A percentile compares a stretch with the other conserved stretches of the same genome.
Conservation (phyloP, 1,284 basidiomycete species). For the Polyporus tsugae region DNA sequence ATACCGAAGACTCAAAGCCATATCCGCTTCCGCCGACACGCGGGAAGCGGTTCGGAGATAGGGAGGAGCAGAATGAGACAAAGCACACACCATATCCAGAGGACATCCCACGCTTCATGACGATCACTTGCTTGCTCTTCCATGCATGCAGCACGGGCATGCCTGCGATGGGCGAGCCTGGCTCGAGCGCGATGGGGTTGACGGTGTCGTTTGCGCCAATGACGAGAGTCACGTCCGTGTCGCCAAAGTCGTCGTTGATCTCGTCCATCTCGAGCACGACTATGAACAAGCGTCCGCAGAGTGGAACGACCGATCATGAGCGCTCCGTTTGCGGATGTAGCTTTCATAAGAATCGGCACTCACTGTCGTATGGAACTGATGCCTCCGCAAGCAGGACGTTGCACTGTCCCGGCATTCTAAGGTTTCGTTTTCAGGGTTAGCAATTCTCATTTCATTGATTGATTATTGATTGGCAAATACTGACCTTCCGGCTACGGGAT, state of each 20-base stretch:
- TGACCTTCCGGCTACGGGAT: slow-evolving; percentile 50
- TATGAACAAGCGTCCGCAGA: slow-evolving; percentile 37
- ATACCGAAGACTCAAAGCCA: neutral
- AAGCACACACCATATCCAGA: slow-evolving; percentile 74
- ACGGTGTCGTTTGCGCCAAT: slow-evolving; percentile 93
- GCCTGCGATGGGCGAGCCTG: slow-evolving; percentile 85
- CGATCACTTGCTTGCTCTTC: slow-evolving; percentile 90
- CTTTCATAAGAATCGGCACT: slow-evolving; percentile 40
- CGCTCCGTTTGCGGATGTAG: slow-evolving; percentile 6
- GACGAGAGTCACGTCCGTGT: slow-evolving; percentile 85
- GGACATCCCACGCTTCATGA: slow-evolving; percentile 90
- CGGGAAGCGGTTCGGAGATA: slow-evolving; percentile 2
- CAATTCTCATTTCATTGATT: neutral
- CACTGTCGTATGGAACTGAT: slow-evolving; percentile 88
- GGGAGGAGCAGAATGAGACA: neutral
- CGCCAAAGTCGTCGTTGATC: slow-evolving; percentile 88
- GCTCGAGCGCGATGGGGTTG: slow-evolving; percentile 88
- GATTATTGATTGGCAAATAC: neutral
- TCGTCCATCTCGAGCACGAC: slow-evolving; percentile 92
- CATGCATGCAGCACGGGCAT: slow-evolving; percentile 91
- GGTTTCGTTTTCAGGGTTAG: slow-evolving; percentile 9
- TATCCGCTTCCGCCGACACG: neutral
- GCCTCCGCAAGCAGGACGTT: slow-evolving; percentile 89
- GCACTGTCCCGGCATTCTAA: slow-evolving; percentile 86
- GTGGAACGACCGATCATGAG: slow-evolving; percentile 7